Evolutionary conservation across 1,284 basidiomycete species (phyloP), one percentile per base, ranked within the genome.

Genomic region (Apiotrichum brassicae): DNA sequence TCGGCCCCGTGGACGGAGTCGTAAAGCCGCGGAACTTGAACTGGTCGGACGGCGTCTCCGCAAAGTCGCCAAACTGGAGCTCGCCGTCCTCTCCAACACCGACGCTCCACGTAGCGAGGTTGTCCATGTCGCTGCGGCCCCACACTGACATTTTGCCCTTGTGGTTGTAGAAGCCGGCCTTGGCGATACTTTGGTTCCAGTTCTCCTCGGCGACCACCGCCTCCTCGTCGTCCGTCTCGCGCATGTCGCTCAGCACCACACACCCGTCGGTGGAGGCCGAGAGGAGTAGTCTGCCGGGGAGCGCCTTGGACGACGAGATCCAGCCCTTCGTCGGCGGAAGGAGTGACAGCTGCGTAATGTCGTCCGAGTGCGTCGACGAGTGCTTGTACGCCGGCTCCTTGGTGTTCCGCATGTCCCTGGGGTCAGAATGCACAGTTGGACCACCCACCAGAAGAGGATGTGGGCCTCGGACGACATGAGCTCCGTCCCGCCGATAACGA

Each of bases 331-430:
- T 68, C 3, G 70, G 56, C 0, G 75, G 75, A 16, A 75, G 66
- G 40, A 77, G 69, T 6, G 70, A 65, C 18, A 77, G 70, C 33
- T 72, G 62, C 18, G 76, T 77, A 52, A 78, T 73, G 54, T 76
- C 76, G 66, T 78, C 76, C 18, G 74, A 75, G 53, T 78, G 77
- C 12, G 76, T 73, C 7, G 76, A 74, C 7, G 71, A 62, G 57
- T 78, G 76, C 5, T 64, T 54, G 57, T 75, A 74, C 1, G 72
- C 57, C 1, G 75, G 68, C 18, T 63, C 37, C 19, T 63, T 56
- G 18, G 68, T 32, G 37, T 69, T 64, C 16, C 74, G 66, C 12
- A 64, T 64, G 50, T 76, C 75, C 69, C 73, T 75, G 46, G n/a
- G 11, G 12, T 28, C 4, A 11, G 9, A 9, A 6, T 19, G n/a